Base-by-base conservation (phyloP, 805 yeast genomes). In the Lachancea quebecensis region DNA sequence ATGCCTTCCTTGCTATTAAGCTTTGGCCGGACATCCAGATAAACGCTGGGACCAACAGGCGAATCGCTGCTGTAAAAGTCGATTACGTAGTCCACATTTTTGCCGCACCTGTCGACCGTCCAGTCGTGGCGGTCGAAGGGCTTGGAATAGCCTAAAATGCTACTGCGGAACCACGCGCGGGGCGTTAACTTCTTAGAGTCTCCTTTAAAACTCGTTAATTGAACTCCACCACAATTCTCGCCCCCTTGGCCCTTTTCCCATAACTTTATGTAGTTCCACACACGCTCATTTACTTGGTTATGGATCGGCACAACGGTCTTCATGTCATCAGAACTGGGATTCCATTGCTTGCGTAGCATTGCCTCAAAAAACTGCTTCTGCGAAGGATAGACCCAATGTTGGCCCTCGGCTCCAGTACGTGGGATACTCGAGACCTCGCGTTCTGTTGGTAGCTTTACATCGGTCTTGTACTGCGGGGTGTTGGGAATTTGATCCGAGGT, bases 81-180 rank as follows among this genome's bases (percentile, higher is more conserved):
- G 57, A 91, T 91, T 37, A 91, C 97, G 57, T 91, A 91, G 40
- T 88, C 96, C 16, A 91, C 75, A 41, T 76, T 74, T 17, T 69
- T 74, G 2, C 98, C 98, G 64, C 96, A 87, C 44, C 97, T 70
- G 56, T 85, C 81, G 10, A 91, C 75, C 6, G 75, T 71, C 99
- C 99, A 91, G 65, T 91, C 99, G 61, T 91, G 99, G 56, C 99
- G 76, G 66, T 91, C 99, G 67, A 91, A 91, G 0, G 99, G 99
- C 50, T 75, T 75, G 41, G 79, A 80, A 46, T 77, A 72, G 0
- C 95, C 96, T 42, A 86, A 56, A 33, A 79, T 58, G 42, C 77
- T 64, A n/a, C 58, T 51, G 47, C 81, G 77, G 48, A 84, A 70
- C 50, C 86, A 74, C 0, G 98, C 98, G 54, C 93, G 74, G 5